Percentiles rank a stretch among this genome's conserved stretches.
These are phyloP conservation scores for Populus euphratica DNA, from an alignment of 345 rosid species.

Conservation along the genomic window DNA sequence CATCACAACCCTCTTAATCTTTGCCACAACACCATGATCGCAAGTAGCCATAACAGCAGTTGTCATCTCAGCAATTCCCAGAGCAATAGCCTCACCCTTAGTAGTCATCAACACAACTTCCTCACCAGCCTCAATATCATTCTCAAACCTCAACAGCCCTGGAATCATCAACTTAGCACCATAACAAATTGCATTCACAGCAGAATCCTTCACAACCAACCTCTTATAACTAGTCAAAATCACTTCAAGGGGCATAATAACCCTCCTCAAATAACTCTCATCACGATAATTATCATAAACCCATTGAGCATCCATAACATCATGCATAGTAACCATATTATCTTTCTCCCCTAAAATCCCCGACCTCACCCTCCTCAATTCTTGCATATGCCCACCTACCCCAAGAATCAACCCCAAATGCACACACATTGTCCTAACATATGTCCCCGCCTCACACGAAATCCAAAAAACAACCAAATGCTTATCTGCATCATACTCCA, in stretches of 20 bases:
- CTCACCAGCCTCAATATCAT: slow-evolving; percentile 77
- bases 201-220: slow-evolving; percentile 85
- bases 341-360: slow-evolving; percentile 88
- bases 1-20: slow-evolving; percentile 97
- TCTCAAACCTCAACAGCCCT: slow-evolving; percentile 80
- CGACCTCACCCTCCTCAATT: slow-evolving; percentile 87
- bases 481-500: slow-evolving; percentile 74
- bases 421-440: slow-evolving; percentile 91
- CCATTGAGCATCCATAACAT: slow-evolving; percentile 98
- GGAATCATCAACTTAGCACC: slow-evolving; percentile 98
- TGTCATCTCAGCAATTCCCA: slow-evolving; percentile 97
- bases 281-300: slow-evolving; percentile 58
- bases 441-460: slow-evolving; percentile 93
- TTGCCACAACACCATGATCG: slow-evolving; percentile 94
- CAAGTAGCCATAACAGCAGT: slow-evolving; percentile 93
- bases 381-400: slow-evolving; percentile 98
- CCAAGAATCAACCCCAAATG: slow-evolving; percentile 88
- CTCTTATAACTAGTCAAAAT: slow-evolving; percentile 91
- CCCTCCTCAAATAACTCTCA: slow-evolving; percentile 80
- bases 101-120: slow-evolving; percentile 95
- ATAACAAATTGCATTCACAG: slow-evolving; percentile 91
- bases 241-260: slow-evolving; percentile 84
- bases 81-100: slow-evolving; percentile 87
- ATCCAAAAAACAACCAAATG: slow-evolving; percentile 95
- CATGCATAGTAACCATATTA: slow-evolving; percentile 98